Conservation (phyloP, 192 early-diverging fungal genomes). For the Powellomyces hirtus region DNA sequence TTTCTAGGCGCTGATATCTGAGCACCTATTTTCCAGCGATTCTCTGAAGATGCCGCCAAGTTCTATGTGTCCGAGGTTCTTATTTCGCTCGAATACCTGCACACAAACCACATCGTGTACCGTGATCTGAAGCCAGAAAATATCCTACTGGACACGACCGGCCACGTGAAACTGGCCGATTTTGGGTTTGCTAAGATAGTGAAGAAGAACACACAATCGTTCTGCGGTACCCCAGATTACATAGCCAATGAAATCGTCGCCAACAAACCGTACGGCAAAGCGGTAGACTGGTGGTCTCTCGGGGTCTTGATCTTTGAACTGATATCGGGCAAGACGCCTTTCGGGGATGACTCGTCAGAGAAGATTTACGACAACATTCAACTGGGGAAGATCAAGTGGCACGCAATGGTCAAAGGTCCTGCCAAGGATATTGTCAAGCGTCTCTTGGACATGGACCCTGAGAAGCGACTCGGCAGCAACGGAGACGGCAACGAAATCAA, state of each 20-base stretch:
- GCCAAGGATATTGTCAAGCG: constrained; percentile 31
- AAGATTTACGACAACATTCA: constrained; percentile 54
- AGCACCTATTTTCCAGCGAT: constrained; percentile 25
- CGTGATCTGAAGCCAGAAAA: constrained; percentile 87
- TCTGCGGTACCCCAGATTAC: constrained; percentile 99
- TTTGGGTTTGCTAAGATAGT: constrained; percentile 95
- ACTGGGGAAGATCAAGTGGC: constrained; percentile 46
- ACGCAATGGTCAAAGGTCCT: constrained; percentile 36
- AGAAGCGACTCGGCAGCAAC: constrained; percentile 33
- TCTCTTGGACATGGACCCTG: constrained; percentile 43
- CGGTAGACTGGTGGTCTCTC: constrained; percentile 99
- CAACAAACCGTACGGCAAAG: constrained; percentile 85
- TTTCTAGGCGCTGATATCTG: neutral
- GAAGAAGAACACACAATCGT: constrained; percentile 87
- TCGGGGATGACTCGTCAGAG: constrained; percentile 76
- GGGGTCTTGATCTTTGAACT: constrained; percentile 90
- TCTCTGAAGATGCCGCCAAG: constrained; percentile 68
- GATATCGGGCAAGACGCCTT: constrained; percentile 67
- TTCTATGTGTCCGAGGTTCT: constrained; percentile 77
- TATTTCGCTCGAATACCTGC: constrained; percentile 76
- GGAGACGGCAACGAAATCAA: constrained; percentile 57
- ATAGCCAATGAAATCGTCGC: constrained; percentile 88
- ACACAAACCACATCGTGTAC: constrained; percentile 73
- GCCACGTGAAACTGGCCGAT: constrained; percentile 94
- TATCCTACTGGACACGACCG: constrained; percentile 91